These are phyloP conservation scores for Fusarium napiforme DNA, from an alignment of 2,329 filamentous ascomycete genomes.

Conservation along the genomic window DNA sequence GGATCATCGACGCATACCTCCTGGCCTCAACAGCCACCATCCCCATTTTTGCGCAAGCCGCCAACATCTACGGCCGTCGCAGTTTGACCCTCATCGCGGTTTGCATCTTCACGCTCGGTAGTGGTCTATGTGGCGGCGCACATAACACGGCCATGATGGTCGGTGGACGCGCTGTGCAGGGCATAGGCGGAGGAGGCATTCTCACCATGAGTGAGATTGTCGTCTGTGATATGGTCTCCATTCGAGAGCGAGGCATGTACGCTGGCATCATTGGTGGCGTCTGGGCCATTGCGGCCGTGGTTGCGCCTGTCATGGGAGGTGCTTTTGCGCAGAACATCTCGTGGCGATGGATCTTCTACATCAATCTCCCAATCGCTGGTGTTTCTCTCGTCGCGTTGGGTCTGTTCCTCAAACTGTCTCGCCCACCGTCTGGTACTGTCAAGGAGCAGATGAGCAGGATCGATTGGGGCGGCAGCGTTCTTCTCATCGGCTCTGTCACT, in stretches of 20 bases:
- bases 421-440: conserved; percentile 23
- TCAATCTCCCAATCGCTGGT: conserved; percentile 52
- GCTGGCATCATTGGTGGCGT: conserved; percentile 48
- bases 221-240: conserved; percentile 58
- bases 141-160: conserved; percentile 55
- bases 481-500: conserved; percentile 52
- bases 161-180: conserved; percentile 58
- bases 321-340: conserved; percentile 41
- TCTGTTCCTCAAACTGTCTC: conserved; percentile 40
- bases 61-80: conserved; percentile 62
- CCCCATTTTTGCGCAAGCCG: conserved; percentile 60
- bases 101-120: conserved; percentile 41
- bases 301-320: conserved; percentile 50
- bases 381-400: conserved; percentile 33
- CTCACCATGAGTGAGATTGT: conserved; percentile 48
- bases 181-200: conserved; percentile 53
- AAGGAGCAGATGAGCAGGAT: conserved; percentile 39
- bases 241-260: conserved; percentile 58
- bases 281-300: conserved; percentile 47
- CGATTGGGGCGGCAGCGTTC: conserved; percentile 55
- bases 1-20: conserved; percentile 42
- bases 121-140: conserved; percentile 39
- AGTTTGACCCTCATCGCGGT: conserved; percentile 48
- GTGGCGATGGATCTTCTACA: conserved; percentile 59
- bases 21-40: conserved; percentile 50